Evolutionary conservation across 108 stramenopile species (phyloP), one percentile per base, ranked within the genome.

Genomic region (Cyclotella kingstonii): DNA sequence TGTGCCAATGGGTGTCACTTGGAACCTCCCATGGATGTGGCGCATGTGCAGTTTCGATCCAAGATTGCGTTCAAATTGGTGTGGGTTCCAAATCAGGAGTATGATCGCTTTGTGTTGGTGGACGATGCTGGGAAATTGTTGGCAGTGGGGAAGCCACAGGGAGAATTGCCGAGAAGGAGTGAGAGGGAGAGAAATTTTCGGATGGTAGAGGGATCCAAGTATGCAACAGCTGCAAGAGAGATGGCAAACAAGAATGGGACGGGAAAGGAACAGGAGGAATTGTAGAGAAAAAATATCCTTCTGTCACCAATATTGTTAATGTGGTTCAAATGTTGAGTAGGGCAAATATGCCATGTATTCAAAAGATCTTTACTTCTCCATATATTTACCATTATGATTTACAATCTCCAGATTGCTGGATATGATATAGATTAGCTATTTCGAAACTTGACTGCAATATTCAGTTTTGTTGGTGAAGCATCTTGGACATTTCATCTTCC

Each of bases 1-100:
- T 95, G 94, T 63, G 85, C 84, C 12, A 73, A 81, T 15, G 94
- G 94, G 11, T 91, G 85, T 58, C 71, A 86, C 62, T 60, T 76
- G 17, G 76, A 86, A 58, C 94, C 94, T 12, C 91, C 95, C 12
- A 81, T 75, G 41, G 95, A 95, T 70, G 95, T 95, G 12, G 95
- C 95, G 2, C 91, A 93, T 55, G 60, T 95, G 46, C 95, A 95
- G 41, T 95, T 95, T 49, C 80, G 76, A 43, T 81, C 91, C 5
- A 50, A 87, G 43, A 84, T 95, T 51, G 91, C 91, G 23, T 95
- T 91, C 49, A 93, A 93, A 65, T 67, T 95, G 5, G 95, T 95
- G 2, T 95, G 95, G 95, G 86, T 84, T 4, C 95, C 95, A 0
- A 89, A 82, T 68, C 77, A 78, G 15, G 60, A 69, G 1, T 95